phyloP scores from a whole-genome alignment of 1,284 basidiomycete genomes.

The Ustilago curta region DNA sequence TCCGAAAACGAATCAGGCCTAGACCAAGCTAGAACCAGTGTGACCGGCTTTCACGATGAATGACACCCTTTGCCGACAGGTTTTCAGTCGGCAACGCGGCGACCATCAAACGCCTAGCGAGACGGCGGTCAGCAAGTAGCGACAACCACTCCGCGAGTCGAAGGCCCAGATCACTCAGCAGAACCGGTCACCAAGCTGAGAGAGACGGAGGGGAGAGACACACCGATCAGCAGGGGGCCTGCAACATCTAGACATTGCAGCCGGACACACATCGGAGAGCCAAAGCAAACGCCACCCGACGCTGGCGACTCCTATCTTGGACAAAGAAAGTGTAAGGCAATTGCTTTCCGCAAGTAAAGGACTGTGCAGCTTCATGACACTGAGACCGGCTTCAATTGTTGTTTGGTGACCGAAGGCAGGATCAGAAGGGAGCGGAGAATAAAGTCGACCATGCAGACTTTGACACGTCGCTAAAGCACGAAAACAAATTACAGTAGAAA shows the following conservation, averaged over 20 bases:
- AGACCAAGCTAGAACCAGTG: background rate
- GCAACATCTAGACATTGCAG: background rate
- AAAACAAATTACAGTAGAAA: slow-evolving; percentile 7
- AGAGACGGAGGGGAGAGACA: too few relatives aligned
- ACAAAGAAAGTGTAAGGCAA: too few relatives aligned
- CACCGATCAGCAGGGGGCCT: slow-evolving; percentile 2
- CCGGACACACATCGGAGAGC: too few relatives aligned
- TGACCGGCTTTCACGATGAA: background rate
- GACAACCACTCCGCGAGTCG: slow-evolving; percentile 1
- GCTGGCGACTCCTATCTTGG: too few relatives aligned
- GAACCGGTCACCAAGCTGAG: slow-evolving; percentile 4
- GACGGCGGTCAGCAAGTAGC: background rate
- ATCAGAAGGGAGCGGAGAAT: background rate
- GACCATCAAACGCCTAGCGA: slow-evolving; percentile 9
- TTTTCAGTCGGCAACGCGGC: slow-evolving; percentile 1
- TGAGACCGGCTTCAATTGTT: background rate
- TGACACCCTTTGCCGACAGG: background rate
- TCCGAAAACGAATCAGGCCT: background rate
- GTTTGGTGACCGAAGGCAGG: background rate
- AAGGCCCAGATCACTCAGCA: slow-evolving; percentile 11
- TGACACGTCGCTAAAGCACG: slow-evolving; percentile 13
- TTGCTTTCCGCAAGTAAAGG: too few relatives aligned
- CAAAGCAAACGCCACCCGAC: too few relatives aligned
- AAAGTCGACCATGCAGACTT: slow-evolving; percentile 19
- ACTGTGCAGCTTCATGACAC: too few relatives aligned